A percentile compares a stretch with the other conserved stretches of the same genome.
Conservation (phyloP, 176 grass and related monocot genomes). For the Miscanthus lutarioriparius region DNA sequence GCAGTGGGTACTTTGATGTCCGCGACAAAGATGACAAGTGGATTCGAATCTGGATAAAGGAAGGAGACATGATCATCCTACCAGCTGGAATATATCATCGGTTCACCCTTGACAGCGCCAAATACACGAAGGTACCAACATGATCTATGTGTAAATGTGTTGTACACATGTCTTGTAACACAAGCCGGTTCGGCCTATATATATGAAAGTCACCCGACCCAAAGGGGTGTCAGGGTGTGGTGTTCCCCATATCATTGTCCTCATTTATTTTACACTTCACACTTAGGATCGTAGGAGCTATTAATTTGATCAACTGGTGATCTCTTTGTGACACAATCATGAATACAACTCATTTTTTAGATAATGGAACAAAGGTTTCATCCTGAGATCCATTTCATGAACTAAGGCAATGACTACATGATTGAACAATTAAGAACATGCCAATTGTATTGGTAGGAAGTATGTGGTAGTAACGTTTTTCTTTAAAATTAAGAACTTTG, state of each 20-base stretch:
- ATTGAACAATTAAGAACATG: neutral
- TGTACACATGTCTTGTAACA: neutral
- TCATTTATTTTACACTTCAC: neutral
- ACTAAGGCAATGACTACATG: neutral
- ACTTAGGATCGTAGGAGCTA: neutral
- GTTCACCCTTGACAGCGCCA: conserved; percentile 64
- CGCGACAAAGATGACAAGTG: conserved; percentile 78
- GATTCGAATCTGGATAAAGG: conserved; percentile 86
- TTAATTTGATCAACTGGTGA: neutral
- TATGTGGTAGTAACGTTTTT: neutral
- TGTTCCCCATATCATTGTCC: neutral
- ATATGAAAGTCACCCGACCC: neutral
- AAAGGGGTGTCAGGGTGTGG: neutral
- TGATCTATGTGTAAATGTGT: neutral
- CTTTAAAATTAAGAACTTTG: neutral
- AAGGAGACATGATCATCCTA: conserved; percentile 86
- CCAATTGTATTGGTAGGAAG: neutral
- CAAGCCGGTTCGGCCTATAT: neutral
- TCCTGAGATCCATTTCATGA: neutral
- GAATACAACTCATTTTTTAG: neutral
- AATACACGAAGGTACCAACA: conserved; percentile 66
- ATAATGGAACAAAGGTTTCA: too few species aligned
- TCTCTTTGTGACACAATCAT: neutral
- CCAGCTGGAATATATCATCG: conserved; percentile 89
- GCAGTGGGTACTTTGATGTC: conserved; percentile 85